These are phyloP conservation scores for Zygosaccharomyces bailii DNA, from an alignment of 805 yeast species.

Conservation along the genomic window DNA sequence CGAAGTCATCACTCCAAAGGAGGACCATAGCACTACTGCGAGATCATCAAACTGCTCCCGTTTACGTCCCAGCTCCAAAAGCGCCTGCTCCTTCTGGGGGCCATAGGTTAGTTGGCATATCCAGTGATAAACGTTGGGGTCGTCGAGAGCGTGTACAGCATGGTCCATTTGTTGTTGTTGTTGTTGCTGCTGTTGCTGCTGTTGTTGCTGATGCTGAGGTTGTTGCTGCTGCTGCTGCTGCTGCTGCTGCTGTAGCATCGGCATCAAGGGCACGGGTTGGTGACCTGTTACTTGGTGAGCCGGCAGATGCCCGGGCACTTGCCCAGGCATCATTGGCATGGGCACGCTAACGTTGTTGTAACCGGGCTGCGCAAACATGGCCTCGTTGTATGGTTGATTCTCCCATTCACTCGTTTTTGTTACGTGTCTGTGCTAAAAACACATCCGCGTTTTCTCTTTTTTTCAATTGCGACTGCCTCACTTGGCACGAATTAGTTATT, in stretches of 20 bases:
- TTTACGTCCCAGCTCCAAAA: slow-evolving; percentile 87
- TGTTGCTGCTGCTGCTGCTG: slow-evolving; percentile 9
- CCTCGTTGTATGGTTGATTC: background rate
- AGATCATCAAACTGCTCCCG: slow-evolving; percentile 93
- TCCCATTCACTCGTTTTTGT: background rate
- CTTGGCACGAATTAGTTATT: slow-evolving; percentile 1
- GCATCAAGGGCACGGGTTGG: too few relatives aligned
- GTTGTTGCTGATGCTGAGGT: background rate
- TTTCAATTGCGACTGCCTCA: background rate
- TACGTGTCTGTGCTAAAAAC: background rate
- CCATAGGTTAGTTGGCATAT: slow-evolving; percentile 86
- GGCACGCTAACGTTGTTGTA: slow-evolving; percentile 2
- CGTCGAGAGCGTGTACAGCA: slow-evolving; percentile 51
- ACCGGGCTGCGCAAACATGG: slow-evolving; percentile 6
- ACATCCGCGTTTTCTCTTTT: background rate
- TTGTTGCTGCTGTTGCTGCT: slow-evolving; percentile 15
- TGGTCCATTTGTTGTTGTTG: slow-evolving; percentile 11
- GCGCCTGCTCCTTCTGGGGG: slow-evolving; percentile 87
- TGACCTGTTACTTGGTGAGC: too few relatives aligned
- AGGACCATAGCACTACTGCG: slow-evolving; percentile 90
- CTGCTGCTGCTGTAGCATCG: slow-evolving; percentile 3
- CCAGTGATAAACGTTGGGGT: slow-evolving; percentile 86
- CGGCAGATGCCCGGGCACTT: slow-evolving; percentile 2
- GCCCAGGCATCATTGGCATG: slow-evolving; percentile 8
- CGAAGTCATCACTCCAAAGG: slow-evolving; percentile 94